Percentiles rank a stretch among this genome's conserved stretches.
Conservation (phyloP, 148 eudicot species). For the Rhododendron griersonianum region DNA sequence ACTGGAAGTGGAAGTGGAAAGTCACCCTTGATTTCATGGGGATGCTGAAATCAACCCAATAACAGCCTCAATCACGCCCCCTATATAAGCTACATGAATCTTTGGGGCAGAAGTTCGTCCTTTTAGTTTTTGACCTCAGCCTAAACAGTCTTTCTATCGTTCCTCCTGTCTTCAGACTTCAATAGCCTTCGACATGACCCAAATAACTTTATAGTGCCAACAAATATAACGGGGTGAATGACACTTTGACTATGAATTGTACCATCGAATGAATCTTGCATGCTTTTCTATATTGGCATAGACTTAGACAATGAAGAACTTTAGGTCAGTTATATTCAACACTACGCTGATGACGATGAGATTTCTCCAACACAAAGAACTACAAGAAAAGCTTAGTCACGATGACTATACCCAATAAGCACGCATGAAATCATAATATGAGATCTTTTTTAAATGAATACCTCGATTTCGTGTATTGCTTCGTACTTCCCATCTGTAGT, state of each 20-base stretch:
- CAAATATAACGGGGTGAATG: neutral
- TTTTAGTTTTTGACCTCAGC: neutral
- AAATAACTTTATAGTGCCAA: neutral
- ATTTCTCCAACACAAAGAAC: neutral
- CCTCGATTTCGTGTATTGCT: constrained; percentile 65
- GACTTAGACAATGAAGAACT: too few relatives aligned
- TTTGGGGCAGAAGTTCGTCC: neutral
- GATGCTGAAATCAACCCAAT: neutral
- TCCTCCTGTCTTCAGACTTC: neutral
- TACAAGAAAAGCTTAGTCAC: neutral
- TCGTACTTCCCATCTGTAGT: constrained; percentile 85
- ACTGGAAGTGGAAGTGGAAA: neutral
- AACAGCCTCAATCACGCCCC: neutral
- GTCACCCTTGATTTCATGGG: neutral
- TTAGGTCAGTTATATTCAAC: neutral
- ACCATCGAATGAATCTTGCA: neutral
- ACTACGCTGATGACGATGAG: neutral
- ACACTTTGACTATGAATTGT: neutral
- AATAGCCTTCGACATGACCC: neutral
- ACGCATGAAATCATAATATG: neutral
- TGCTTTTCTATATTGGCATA: neutral
- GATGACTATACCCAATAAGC: neutral
- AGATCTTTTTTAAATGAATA: constrained; percentile 20
- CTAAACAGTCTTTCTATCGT: neutral
- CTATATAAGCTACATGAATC: neutral